Evolutionary conservation across 2,329 filamentous ascomycete species (phyloP), one percentile per base, ranked within the genome.

Genomic region (Aspergillus pseudoviridinutans): DNA sequence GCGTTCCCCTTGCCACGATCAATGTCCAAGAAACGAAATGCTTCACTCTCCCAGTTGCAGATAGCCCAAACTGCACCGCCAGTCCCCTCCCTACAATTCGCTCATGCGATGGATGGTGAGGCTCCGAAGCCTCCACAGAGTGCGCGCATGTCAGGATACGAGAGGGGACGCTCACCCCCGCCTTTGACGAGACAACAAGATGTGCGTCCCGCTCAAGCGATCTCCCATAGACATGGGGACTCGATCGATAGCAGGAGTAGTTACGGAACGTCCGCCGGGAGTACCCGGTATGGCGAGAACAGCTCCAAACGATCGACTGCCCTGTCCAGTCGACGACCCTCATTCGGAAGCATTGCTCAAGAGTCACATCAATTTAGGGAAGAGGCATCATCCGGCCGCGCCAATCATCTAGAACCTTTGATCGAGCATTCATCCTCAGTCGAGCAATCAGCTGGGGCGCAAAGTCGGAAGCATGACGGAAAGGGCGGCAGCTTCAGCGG

Each of bases 1-100:
- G 78, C 77, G 0, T 85, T 85, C 58, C 81, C 82, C 1, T 67
- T 75, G 25, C 69, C 76, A 17, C 77, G 74, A 12, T 59, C 68
- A 56, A 62, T 66, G 66, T 58, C 69, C 47, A 49, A 59, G 54
- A 53, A 65, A 57, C 41, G 58, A 22, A 64, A 65, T 1, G 61
- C 60, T 54, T 64, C 64, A 55, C 66, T 68, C 61, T 46, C 57
- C 2, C 58, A 63, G 20, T 59, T 63, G 9, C 59, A 66, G 32
- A 57, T 61, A 2, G 58, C 59, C 4, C 63, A 62, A 35, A 65
- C 67, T 29, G 57, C 59, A 32, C 65, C 66, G 3, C 60, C 63
- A 8, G 55, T 60, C 1, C 63, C 65, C 2, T 62, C 65, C 0
- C 57, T 63, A 29, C 61, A 50, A 9, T 62, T 58, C 53, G 52